These are phyloP conservation scores for Leccinum rimulosum DNA, from an alignment of 768 basidiomycete genomes.

Conservation along the genomic window DNA sequence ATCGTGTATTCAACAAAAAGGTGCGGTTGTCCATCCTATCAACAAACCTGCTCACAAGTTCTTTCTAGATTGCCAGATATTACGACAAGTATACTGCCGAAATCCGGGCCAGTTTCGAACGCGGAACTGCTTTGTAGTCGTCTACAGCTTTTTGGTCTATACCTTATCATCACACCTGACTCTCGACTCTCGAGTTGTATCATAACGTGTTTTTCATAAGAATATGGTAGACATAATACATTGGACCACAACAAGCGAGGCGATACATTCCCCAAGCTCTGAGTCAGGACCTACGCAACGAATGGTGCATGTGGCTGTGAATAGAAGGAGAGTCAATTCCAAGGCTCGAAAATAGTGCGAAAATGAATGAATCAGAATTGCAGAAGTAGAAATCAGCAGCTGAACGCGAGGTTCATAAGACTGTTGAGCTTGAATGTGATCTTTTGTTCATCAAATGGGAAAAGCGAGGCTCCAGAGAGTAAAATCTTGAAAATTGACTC, in stretches of 20 bases:
- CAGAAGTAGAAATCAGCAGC: slow-evolving; percentile 41
- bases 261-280: not conserved
- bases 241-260: not conserved
- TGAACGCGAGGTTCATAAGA: slow-evolving; percentile 41
- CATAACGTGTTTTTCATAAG: not conserved
- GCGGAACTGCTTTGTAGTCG: slow-evolving; percentile 82
- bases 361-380: slow-evolving; percentile 38
- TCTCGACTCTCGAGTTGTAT: slow-evolving; percentile 11
- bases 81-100: slow-evolving; percentile 97
- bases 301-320: not conserved
- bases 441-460: slow-evolving; percentile 36
- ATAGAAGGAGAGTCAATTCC: not conserved
- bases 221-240: slow-evolving; percentile 1
- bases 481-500: not conserved
- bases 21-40: slow-evolving; percentile 33
- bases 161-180: slow-evolving; percentile 10
- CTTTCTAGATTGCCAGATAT: slow-evolving; percentile 78
- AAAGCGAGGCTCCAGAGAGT: not conserved
- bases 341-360: not conserved
- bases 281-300: not conserved
- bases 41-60: not conserved
- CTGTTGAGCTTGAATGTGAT: slow-evolving; percentile 51
- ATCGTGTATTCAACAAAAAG: slow-evolving; percentile 98
- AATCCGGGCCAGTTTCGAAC: slow-evolving; percentile 96
- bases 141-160: slow-evolving; percentile 5